phyloP scores from a whole-genome alignment of 2,329 filamentous ascomycete species.

The Colletotrichum australisinense region DNA sequence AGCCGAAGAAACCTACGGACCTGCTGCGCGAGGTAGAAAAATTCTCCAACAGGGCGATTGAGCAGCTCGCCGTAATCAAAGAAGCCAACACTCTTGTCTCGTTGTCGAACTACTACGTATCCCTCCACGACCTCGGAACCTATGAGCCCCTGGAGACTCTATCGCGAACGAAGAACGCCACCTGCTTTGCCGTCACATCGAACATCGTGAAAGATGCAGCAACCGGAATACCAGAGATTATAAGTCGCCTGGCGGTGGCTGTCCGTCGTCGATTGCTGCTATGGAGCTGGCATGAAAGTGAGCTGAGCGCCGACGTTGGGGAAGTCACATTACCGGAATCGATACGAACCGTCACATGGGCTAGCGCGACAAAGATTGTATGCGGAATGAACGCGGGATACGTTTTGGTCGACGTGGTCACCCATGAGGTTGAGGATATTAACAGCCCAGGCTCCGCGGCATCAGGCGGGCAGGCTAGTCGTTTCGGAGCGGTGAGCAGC shows the following conservation, averaged over 20 bases:
- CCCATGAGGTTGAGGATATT: constrained; percentile 80
- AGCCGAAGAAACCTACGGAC: constrained; percentile 73
- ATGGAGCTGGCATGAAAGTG: constrained; percentile 97
- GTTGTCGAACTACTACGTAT: constrained; percentile 89
- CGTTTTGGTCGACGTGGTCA: constrained; percentile 86
- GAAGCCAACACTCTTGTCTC: constrained; percentile 93
- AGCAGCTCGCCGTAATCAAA: constrained; percentile 95
- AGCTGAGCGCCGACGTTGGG: constrained; percentile 77
- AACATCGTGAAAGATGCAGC: constrained; percentile 92
- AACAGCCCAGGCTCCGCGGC: constrained; percentile 78
- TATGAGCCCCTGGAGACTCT: constrained; percentile 86
- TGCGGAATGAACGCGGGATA: constrained; percentile 94
- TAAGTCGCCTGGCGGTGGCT: constrained; percentile 89
- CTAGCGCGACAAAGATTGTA: constrained; percentile 85
- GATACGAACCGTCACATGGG: constrained; percentile 92
- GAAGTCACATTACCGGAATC: constrained; percentile 86
- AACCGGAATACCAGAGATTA: constrained; percentile 91
- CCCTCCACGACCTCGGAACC: constrained; percentile 87
- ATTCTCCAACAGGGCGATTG: constrained; percentile 90
- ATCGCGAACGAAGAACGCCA: constrained; percentile 86
- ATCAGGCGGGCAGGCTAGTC: constrained; percentile 71
- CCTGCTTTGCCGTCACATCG: constrained; percentile 91
- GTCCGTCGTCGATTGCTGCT: constrained; percentile 90
- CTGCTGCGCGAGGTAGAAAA: constrained; percentile 92
- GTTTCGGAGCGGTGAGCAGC: constrained; percentile 85